phyloP scores from a whole-genome alignment of 148 eudicot genomes.

The Oxyria digyna region DNA sequence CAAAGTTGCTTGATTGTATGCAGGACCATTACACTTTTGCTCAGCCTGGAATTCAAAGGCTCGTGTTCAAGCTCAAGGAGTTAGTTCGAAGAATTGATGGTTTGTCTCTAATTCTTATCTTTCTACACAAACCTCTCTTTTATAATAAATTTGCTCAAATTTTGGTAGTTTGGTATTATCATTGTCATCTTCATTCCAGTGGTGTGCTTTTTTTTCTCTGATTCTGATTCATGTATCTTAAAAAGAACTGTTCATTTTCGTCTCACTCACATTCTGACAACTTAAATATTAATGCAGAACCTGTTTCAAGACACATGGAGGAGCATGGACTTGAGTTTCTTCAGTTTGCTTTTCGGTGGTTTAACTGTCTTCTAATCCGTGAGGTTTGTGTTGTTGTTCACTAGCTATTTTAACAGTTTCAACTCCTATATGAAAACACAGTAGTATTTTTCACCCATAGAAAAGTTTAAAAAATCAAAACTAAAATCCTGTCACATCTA shows the following conservation, averaged over 20 bases:
- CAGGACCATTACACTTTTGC: slow-evolving; percentile 99
- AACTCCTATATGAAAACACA: neutral
- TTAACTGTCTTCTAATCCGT: slow-evolving; percentile 95
- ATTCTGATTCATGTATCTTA: neutral
- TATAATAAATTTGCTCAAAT: neutral
- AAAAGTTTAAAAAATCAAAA: neutral
- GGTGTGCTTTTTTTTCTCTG: neutral
- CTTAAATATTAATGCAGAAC: slow-evolving; percentile 34
- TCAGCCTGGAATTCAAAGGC: slow-evolving; percentile 97
- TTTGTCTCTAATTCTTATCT: slow-evolving; percentile 13
- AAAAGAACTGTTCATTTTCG: neutral
- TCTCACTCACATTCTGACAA: neutral
- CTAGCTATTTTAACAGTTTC: neutral
- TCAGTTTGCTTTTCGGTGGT: slow-evolving; percentile 99
- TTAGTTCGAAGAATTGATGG: slow-evolving; percentile 88
- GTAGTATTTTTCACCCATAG: neutral
- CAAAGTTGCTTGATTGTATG: slow-evolving; percentile 94
- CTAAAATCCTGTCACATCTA: neutral
- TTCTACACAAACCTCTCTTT: neutral
- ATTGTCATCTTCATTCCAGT: neutral
- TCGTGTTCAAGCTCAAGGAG: slow-evolving; percentile 92
- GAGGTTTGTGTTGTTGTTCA: slow-evolving; percentile 45
- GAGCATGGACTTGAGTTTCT: slow-evolving; percentile 95
- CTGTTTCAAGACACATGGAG: slow-evolving; percentile 86
- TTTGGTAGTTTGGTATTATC: neutral